Evolutionary conservation across 208 protist genomes (phyloP), one percentile per base, ranked within the genome.

Genomic region (Spongospora subterranea): DNA sequence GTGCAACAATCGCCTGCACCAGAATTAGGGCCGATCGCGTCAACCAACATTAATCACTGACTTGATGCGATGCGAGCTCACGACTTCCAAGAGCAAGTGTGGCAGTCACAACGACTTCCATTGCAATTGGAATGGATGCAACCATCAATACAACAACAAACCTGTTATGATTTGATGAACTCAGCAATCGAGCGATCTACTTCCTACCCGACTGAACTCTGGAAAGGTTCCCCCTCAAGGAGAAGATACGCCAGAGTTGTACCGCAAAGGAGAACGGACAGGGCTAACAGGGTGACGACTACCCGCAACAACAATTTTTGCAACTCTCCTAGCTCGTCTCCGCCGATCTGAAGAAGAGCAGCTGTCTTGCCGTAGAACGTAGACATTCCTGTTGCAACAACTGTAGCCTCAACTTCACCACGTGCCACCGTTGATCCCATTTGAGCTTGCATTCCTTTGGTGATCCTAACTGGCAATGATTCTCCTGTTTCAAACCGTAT

Each of bases 291-390:
- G 46, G 54, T 46, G 0, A 6, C 1, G n/a, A 89, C 88, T 0
- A 95, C 90, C 1, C 95, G 89, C 0, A 96, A 91, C 29, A 96
- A 45, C 0, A 95, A 92, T 89, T 96, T 96, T 43, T 91, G 91
- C 0, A 96, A 65, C 40, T 91, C 66, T 24, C 53, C 29, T 43
- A 82, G 54, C 20, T 91, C 89, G 54, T 91, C 0, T 0, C 71
- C 71, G 71, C 17, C n/a, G 0, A 41, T 40, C 17, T 96, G 93
- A 0, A 98, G 93, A 0, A 98, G 94, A 43, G 93, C 89, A 0
- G 97, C 97, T 0, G 97, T 96, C 89, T 96, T 96, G 71, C 97
- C 97, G 93, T 98, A 98, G 92, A 98, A 98, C 29, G 97, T 98
- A 45, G 96, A 95, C 29, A 93, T 46, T 39, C 97, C 97, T 13